phyloP scores from a whole-genome alignment of 2,329 filamentous ascomycete species.

The Botrytis squamosa region DNA sequence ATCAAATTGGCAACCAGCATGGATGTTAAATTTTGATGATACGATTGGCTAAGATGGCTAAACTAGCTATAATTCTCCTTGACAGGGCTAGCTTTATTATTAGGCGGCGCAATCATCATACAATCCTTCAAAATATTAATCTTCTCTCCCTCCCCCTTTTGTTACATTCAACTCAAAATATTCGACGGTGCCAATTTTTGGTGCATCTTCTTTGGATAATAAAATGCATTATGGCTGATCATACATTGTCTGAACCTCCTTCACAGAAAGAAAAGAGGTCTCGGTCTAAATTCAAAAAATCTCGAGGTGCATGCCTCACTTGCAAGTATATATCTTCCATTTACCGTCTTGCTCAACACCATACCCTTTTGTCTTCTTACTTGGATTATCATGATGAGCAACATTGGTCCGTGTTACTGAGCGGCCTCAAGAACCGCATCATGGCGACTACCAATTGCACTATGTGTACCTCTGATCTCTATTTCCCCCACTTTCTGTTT shows the following conservation, averaged over 20 bases:
- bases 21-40: background rate
- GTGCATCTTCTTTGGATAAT: background rate
- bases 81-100: background rate
- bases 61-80: background rate
- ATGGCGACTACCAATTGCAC: slow-evolving; percentile 74
- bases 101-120: background rate
- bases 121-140: background rate
- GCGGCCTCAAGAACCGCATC: slow-evolving; percentile 85
- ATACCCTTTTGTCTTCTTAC: background rate
- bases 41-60: background rate
- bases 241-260: background rate
- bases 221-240: slow-evolving; percentile 13
- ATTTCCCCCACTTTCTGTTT: slow-evolving; percentile 42
- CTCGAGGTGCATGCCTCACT: slow-evolving; percentile 17
- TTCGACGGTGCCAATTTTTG: background rate
- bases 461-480: slow-evolving; percentile 71
- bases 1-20: background rate
- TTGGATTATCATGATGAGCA: slow-evolving; percentile 66
- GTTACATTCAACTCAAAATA: background rate
- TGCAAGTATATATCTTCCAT: slow-evolving; percentile 15
- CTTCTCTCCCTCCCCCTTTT: background rate
- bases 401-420: slow-evolving; percentile 95
- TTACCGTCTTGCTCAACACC: background rate
- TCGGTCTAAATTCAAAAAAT: slow-evolving; percentile 16
- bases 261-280: background rate